Percentiles rank a stretch among this genome's conserved stretches.
These are phyloP conservation scores for Adansonia digitata DNA, from an alignment of 345 rosid species.

Conservation along the genomic window DNA sequence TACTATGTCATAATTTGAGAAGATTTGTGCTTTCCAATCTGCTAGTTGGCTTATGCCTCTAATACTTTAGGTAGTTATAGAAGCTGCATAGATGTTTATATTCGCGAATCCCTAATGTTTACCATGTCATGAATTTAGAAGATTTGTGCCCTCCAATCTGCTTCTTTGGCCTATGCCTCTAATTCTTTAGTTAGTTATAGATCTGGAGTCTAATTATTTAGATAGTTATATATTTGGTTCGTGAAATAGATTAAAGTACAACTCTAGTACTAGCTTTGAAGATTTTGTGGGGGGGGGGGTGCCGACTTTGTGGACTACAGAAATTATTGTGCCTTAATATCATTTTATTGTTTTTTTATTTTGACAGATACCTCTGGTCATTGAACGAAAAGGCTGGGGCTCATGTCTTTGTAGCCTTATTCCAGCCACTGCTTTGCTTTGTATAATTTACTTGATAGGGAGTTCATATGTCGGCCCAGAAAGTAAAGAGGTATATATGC, in stretches of 20 bases:
- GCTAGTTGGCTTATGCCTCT: constrained; percentile 27
- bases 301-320: neutral
- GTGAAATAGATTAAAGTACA: neutral
- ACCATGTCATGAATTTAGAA: too few relatives aligned
- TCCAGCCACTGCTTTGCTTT: constrained; percentile 38
- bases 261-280: neutral
- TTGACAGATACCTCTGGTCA: constrained; percentile 26
- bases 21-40: constrained; percentile 3
- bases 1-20: too few relatives aligned
- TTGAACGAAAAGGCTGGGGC: constrained; percentile 34
- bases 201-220: too few relatives aligned
- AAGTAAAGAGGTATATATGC: constrained; percentile 39
- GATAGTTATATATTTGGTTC: neutral
- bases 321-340: neutral
- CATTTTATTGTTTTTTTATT: neutral
- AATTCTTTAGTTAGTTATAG: neutral
- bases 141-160: constrained; percentile 6
- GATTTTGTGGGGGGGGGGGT: too few relatives aligned
- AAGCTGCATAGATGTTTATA: too few relatives aligned
- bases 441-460: constrained; percentile 34
- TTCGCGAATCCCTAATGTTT: too few relatives aligned
- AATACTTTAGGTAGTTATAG: neutral
- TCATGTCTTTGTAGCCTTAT: constrained; percentile 32
- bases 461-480: constrained; percentile 31
- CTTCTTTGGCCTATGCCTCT: constrained; percentile 27